Percentiles rank a stretch among this genome's conserved stretches.
phyloP scores from a whole-genome alignment of 257 asterid genomes.

The Nemophila menziesii region DNA sequence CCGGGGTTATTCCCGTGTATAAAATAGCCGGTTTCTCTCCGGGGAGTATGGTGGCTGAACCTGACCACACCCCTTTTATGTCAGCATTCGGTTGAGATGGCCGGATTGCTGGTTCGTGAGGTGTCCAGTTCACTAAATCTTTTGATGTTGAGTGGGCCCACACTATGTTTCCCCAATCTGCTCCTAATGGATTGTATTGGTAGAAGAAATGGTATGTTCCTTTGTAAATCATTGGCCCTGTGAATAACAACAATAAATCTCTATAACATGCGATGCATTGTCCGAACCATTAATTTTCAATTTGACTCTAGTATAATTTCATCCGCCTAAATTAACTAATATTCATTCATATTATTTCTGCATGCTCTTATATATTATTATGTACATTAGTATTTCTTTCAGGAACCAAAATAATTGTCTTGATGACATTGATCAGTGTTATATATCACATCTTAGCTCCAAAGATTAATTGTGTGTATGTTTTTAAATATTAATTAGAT shows the following conservation, averaged over 20 bases:
- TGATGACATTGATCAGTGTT: no score
- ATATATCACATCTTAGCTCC: no score
- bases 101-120: constrained; percentile 24
- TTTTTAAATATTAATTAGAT: no score
- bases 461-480: no score
- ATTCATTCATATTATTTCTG: no score
- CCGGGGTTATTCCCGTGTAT: constrained; percentile 35
- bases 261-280: not conserved
- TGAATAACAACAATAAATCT: not conserved
- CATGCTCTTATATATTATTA: no score
- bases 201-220: constrained; percentile 66
- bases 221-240: constrained; percentile 51
- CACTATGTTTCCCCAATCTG: constrained; percentile 37
- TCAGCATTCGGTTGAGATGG: constrained; percentile 38
- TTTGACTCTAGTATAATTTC: not conserved
- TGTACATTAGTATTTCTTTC: no score
- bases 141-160: constrained; percentile 65
- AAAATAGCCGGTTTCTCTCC: constrained; percentile 34
- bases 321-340: not conserved
- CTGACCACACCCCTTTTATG: constrained; percentile 52
- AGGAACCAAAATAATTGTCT: no score
- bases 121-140: constrained; percentile 52
- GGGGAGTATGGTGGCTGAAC: constrained; percentile 43
- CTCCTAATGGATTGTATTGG: constrained; percentile 54
- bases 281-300: not conserved